Evolutionary conservation across 2,329 filamentous ascomycete species (phyloP), one percentile per base, ranked within the genome.

Genomic region (Teratosphaeria zuluensis): DNA sequence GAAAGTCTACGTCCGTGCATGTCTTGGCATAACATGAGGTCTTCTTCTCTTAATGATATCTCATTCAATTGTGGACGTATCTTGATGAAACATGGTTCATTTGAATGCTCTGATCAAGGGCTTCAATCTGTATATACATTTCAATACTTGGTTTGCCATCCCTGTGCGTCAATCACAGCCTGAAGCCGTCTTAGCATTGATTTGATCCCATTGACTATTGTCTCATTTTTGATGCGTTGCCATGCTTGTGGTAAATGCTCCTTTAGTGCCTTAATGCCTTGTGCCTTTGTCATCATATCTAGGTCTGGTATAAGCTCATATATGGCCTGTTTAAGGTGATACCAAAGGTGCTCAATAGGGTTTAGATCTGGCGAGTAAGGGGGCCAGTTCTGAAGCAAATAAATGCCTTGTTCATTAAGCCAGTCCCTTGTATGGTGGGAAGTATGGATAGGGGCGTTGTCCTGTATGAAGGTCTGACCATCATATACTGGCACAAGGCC

Each of bases 101-200:
- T 28, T 28, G 24, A 28, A 28, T 2, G 24, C 24, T 28, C 24
- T 28, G 24, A 28, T 28, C 24, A 28, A 28, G 2, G 4, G 24
- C 24, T 28, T 28, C 24, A 28, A 28, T 28, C 2, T 28, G 4
- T 28, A 28, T 28, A 28, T 28, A 28, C 24, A 53, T 53, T 33
- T 55, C n/a, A 55, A 38, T 55, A 55, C 53, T 55, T 55, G 12
- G 53, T 55, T 4, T 55, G 53, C 53, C 21, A 55, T 4, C 53
- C 19, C 4, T 55, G 5, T 21, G n/a, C 53, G n/a, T 21, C 21
- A 35, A 55, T 55, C 35, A 55, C 30, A 14, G 30, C 53, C 53
- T 55, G 5, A 14, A 55, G 9, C 9, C 30, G 21, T 35, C 53
- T 14, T 55, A 24, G 53, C 19, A 55, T 38, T 14, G 12, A 55